Conservation (phyloP, 257 asterid species). For the Solanum boliviense region DNA sequence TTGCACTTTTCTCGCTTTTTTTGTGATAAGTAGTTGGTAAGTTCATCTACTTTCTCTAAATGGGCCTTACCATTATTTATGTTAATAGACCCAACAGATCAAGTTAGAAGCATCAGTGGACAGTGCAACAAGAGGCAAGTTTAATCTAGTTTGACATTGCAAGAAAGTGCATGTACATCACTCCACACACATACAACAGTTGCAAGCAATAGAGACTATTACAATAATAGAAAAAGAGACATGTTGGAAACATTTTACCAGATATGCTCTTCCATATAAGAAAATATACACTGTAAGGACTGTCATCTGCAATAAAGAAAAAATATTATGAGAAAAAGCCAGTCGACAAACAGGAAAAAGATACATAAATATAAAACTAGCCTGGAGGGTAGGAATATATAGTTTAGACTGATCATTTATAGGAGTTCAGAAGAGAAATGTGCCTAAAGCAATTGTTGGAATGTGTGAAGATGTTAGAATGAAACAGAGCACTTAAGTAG, state of each 20-base stretch:
- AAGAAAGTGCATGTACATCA: not conserved
- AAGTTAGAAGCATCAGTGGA: not conserved
- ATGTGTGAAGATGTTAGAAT: not conserved
- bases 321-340: not conserved
- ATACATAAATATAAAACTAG: not conserved
- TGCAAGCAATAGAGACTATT: not conserved
- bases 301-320: slow-evolving; percentile 71
- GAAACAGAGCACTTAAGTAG: not conserved
- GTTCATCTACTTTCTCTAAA: not conserved
- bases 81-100: not conserved
- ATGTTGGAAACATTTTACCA: slow-evolving; percentile 48
- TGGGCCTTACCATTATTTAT: not conserved
- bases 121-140: not conserved
- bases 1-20: not conserved
- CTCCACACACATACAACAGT: not conserved
- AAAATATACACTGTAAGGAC: slow-evolving; percentile 87
- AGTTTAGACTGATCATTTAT: not conserved
- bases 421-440: not conserved
- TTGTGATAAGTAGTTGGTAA: not conserved
- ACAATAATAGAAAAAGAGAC: not conserved
- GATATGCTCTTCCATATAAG: slow-evolving; percentile 90
- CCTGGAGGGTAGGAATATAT: not conserved
- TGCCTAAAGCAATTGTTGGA: not conserved
- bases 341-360: not conserved
- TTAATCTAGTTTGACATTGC: not conserved